Percentiles rank a stretch among this genome's conserved stretches.
Conservation (phyloP, 306 rosid species). For the Amphicarpaea edgeworthii region DNA sequence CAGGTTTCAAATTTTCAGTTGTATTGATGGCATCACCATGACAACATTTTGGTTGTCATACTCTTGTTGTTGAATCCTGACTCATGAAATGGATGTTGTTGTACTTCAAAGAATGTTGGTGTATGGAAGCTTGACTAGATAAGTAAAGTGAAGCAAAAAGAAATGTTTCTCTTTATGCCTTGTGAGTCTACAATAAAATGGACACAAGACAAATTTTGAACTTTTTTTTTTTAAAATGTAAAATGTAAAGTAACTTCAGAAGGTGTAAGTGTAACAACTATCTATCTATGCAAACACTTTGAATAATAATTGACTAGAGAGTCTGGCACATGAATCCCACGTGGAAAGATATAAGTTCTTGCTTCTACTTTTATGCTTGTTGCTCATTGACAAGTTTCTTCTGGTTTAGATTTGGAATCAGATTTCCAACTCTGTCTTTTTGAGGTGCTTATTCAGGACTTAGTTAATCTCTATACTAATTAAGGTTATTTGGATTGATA, state of each 20-base stretch:
- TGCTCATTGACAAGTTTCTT: slow-evolving; percentile 31
- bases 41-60: slow-evolving; percentile 25
- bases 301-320: slow-evolving; percentile 49
- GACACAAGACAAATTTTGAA: slow-evolving; percentile 32
- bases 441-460: slow-evolving; percentile 24
- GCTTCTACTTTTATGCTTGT: slow-evolving; percentile 8
- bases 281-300: slow-evolving; percentile 23
- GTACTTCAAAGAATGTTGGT: slow-evolving; percentile 33
- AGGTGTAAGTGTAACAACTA: slow-evolving; percentile 16
- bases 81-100: slow-evolving; percentile 34
- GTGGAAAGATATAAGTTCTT: slow-evolving; percentile 32
- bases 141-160: neutral
- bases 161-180: slow-evolving; percentile 43
- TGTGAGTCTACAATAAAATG: slow-evolving; percentile 22
- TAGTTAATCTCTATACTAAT: neutral
- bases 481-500: slow-evolving; percentile 10
- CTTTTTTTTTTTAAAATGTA: slow-evolving; percentile 14
- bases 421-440: slow-evolving; percentile 29
- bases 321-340: slow-evolving; percentile 33
- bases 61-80: slow-evolving; percentile 33
- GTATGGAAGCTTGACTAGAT: slow-evolving; percentile 11
- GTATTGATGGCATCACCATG: slow-evolving; percentile 39
- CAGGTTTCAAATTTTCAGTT: neutral
- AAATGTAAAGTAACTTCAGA: slow-evolving; percentile 31
- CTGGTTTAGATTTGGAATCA: slow-evolving; percentile 27